phyloP scores from a whole-genome alignment of 148 eudicot genomes.

The Dysphania ambrosioides region DNA sequence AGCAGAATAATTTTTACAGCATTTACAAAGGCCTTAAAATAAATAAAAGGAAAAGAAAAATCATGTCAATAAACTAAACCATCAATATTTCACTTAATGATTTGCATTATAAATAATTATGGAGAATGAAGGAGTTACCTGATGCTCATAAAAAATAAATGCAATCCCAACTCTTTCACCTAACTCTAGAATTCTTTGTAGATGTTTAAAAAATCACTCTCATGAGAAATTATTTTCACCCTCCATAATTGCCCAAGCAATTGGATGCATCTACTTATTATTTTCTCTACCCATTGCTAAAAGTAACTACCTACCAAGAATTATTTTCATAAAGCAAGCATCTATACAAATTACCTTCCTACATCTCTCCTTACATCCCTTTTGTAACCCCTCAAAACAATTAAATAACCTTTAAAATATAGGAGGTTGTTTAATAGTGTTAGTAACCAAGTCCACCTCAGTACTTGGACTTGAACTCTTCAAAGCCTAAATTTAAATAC shows the following conservation, averaged over 20 bases:
- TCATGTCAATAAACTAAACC: too few relatives aligned
- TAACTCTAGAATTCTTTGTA: neutral
- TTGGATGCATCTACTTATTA: neutral
- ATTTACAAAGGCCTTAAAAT: neutral
- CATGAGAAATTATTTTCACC: neutral
- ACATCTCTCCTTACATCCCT: neutral
- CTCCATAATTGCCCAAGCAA: slow-evolving; percentile 1
- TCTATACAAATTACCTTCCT: neutral
- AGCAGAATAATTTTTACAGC: too few relatives aligned
- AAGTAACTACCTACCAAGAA: neutral
- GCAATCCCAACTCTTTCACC: neutral
- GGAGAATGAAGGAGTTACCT: neutral
- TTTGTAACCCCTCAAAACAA: neutral
- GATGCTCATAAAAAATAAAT: neutral
- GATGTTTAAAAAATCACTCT: neutral
- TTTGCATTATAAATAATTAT: neutral
- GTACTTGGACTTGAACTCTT: neutral
- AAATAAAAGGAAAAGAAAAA: too few relatives aligned
- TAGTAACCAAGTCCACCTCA: too few relatives aligned
- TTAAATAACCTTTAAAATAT: neutral
- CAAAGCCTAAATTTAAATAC: neutral
- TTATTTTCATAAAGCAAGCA: slow-evolving; percentile 9
- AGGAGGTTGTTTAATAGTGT: neutral
- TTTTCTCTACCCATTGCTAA: neutral
- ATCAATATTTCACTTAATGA: too few relatives aligned